Percentiles rank a stretch among this genome's conserved stretches.
These are phyloP conservation scores for Botryotinia globosa DNA, from an alignment of 2,329 filamentous ascomycete species.

Conservation along the genomic window DNA sequence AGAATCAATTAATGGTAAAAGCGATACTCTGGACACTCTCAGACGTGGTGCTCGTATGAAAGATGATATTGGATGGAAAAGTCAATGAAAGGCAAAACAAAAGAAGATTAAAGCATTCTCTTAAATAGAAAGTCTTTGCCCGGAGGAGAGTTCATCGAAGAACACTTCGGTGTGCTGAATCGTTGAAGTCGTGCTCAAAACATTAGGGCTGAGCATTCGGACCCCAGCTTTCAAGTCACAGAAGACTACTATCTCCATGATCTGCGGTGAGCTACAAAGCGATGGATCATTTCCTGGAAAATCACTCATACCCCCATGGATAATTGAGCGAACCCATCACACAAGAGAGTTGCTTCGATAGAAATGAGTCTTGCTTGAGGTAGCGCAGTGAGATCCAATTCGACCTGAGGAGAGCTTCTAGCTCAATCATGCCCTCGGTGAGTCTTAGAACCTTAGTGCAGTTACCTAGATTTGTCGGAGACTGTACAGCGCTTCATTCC, in stretches of 20 bases:
- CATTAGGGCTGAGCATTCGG: slow-evolving; percentile 2
- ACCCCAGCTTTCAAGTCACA: not conserved
- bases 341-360: not conserved
- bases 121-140: not conserved
- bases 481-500: not conserved
- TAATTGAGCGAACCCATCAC: not conserved
- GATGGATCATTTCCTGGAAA: not conserved
- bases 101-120: not conserved
- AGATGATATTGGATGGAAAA: not conserved
- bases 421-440: not conserved
- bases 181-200: not conserved
- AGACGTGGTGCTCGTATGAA: not conserved
- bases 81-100: not conserved
- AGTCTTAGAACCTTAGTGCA: not conserved
- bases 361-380: not conserved
- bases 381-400: not conserved
- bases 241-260: not conserved
- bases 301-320: not conserved
- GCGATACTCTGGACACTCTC: not conserved
- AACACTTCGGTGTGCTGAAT: not conserved
- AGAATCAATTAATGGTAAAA: not conserved
- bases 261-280: not conserved
- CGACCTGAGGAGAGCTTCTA: not conserved
- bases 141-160: not conserved
- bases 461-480: slow-evolving; percentile 6